These are phyloP conservation scores for Hemerocallis citrina DNA, from an alignment of 106 monocot species.

Conservation along the genomic window DNA sequence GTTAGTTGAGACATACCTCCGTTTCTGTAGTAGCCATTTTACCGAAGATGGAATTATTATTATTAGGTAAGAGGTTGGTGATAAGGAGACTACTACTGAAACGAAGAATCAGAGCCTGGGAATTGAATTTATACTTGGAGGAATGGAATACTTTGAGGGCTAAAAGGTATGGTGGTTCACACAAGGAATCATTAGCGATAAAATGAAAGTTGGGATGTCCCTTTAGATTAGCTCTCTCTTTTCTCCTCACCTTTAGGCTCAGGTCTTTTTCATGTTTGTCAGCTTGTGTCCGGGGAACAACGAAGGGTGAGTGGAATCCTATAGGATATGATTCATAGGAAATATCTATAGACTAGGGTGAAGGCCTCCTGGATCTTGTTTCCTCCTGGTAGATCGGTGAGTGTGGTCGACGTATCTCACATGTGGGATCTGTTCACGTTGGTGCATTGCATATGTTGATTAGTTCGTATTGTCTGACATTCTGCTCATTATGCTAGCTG, in stretches of 20 bases:
- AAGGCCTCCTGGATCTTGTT: too few species aligned
- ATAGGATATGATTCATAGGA: too few species aligned
- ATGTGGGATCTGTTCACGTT: too few species aligned
- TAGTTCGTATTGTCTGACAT: too few species aligned
- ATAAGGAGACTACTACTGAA: not conserved
- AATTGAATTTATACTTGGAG: constrained; percentile 18
- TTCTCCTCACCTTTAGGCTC: not conserved
- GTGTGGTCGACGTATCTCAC: too few species aligned
- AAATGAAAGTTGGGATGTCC: constrained; percentile 1
- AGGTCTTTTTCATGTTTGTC: too few species aligned
- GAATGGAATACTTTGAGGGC: constrained; percentile 23
- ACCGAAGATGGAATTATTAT: not conserved
- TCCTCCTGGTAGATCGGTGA: too few species aligned
- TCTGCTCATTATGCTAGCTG: too few species aligned
- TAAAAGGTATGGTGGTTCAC: constrained; percentile 4
- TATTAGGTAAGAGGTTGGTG: not conserved
- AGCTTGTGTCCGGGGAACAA: too few species aligned
- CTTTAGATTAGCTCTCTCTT: not conserved
- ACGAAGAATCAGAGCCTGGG: not conserved
- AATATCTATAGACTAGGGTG: too few species aligned
- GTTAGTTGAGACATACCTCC: constrained; percentile 15
- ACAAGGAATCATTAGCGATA: constrained; percentile 12
- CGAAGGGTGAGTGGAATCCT: too few species aligned
- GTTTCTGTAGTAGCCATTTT: constrained; percentile 27
- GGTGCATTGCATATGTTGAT: too few species aligned